A percentile compares a stretch with the other conserved stretches of the same genome.
Conservation (phyloP, 345 rosid genomes). For the Jatropha curcas region DNA sequence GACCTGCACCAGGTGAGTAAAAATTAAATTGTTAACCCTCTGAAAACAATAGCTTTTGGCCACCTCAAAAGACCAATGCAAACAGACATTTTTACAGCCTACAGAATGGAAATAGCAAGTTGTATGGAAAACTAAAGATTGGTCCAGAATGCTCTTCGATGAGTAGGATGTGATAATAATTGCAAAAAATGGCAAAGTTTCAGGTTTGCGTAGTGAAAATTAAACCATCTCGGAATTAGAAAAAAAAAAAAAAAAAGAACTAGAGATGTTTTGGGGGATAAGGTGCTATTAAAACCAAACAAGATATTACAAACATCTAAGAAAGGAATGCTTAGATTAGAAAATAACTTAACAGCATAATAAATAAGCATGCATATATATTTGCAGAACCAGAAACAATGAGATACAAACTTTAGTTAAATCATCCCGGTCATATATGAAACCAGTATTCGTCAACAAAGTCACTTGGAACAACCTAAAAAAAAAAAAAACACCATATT, state of each 20-base stretch:
- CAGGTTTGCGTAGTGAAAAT: not conserved
- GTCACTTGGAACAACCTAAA: conserved; percentile 93
- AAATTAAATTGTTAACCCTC: not conserved
- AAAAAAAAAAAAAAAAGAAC: not conserved
- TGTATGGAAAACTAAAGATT: not conserved
- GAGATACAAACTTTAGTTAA: conserved; percentile 75
- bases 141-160: not conserved
- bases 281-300: too few relatives aligned
- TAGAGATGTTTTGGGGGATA: too few relatives aligned
- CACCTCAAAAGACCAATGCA: too few relatives aligned
- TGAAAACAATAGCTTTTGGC: too few relatives aligned
- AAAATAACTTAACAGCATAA: not conserved
- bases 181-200: not conserved
- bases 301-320: not conserved
- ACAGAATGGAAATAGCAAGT: not conserved
- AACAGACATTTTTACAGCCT: conserved; percentile 10
- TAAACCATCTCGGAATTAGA: not conserved
- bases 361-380: conserved; percentile 5
- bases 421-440: conserved; percentile 71
- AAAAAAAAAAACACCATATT: conserved; percentile 43
- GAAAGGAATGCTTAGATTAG: not conserved
- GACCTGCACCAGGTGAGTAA: conserved; percentile 49
- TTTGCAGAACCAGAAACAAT: not conserved
- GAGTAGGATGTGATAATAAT: not conserved
- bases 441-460: conserved; percentile 85